Evolutionary conservation across 192 early-diverging fungal species (phyloP).

Genomic region (Linnemannia exigua): DNA sequence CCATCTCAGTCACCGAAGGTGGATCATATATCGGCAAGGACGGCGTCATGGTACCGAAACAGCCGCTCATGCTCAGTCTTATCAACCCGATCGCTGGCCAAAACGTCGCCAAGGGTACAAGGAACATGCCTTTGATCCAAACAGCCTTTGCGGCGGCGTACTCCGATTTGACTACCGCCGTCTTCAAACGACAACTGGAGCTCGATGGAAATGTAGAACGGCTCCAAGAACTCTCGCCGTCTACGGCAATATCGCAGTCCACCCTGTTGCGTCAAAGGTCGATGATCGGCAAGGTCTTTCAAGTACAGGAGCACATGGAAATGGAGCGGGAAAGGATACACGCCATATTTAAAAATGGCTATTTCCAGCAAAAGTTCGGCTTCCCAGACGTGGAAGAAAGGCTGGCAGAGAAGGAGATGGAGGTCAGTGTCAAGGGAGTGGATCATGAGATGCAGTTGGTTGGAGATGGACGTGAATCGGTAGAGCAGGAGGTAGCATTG

Average conservation of each 20-base stretch:
- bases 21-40: conserved; percentile 66
- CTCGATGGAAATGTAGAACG: not conserved
- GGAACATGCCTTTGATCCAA: not conserved
- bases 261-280: not conserved
- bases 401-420: not conserved
- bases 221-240: not conserved
- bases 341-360: not conserved
- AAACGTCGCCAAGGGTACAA: not conserved
- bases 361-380: not conserved
- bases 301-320: not conserved
- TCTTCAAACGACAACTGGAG: not conserved
- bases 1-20: conserved; percentile 69
- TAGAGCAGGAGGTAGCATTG: no score
- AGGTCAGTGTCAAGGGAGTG: not conserved
- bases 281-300: not conserved
- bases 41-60: not conserved
- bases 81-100: not conserved
- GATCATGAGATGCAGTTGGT: not conserved
- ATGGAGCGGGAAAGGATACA: not conserved
- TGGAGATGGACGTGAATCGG: not conserved
- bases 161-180: not conserved
- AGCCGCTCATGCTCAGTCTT: not conserved
- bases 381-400: not conserved
- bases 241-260: not conserved
- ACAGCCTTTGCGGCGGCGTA: not conserved